These are phyloP conservation scores for Vitis hybrid DNA, from an alignment of 177 flowering plant genomes.

Conservation along the genomic window DNA sequence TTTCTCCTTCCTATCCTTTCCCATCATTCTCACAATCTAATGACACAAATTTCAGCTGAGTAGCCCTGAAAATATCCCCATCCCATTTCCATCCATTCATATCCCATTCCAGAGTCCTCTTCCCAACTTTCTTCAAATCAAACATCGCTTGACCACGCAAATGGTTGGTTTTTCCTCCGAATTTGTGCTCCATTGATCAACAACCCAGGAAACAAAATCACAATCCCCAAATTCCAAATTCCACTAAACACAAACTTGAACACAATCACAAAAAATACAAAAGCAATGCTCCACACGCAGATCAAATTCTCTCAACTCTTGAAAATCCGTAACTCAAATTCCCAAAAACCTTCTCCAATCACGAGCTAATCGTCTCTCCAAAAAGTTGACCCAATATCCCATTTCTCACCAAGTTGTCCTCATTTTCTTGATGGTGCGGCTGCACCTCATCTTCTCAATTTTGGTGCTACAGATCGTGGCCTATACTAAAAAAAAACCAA, in stretches of 20 bases:
- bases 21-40: conserved; percentile 23
- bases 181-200: conserved; percentile 36
- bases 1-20: too few species aligned
- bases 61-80: conserved; percentile 45
- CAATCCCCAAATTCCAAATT: not conserved
- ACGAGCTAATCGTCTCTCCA: too few species aligned
- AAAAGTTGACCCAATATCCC: too few species aligned
- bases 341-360: too few species aligned
- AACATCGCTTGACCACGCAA: conserved; percentile 31
- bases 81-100: conserved; percentile 74
- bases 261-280: not conserved
- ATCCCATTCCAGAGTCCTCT: conserved; percentile 54
- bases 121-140: conserved; percentile 32
- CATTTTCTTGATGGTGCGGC: too few species aligned
- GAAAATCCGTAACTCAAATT: not conserved
- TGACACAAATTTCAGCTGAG: conserved; percentile 23
- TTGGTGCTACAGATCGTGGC: too few species aligned
- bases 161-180: conserved; percentile 24
- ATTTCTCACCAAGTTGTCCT: too few species aligned
- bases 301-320: not conserved
- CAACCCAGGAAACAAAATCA: conserved; percentile 1
- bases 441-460: too few species aligned
- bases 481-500: too few species aligned
- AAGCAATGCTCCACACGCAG: not conserved
- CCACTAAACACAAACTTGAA: not conserved